phyloP scores from a whole-genome alignment of 257 asterid genomes.

The Solanum verrucosum region DNA sequence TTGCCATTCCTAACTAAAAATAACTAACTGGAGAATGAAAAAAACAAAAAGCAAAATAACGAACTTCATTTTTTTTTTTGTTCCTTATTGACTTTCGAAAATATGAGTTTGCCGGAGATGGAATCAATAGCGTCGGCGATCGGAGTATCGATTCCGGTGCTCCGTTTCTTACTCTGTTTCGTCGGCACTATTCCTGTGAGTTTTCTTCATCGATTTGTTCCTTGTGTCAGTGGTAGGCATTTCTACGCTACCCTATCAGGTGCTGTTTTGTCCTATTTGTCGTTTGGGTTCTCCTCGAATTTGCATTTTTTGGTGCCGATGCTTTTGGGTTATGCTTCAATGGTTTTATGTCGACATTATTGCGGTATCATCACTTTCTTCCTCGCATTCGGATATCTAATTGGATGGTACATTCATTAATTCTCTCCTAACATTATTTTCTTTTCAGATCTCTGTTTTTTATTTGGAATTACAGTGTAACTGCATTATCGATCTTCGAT shows the following conservation, averaged over 20 bases:
- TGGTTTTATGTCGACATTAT: constrained; percentile 48
- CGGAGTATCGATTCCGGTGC: background rate
- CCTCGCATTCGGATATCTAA: constrained; percentile 79
- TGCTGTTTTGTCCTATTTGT: constrained; percentile 54
- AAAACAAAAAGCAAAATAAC: background rate
- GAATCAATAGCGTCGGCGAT: background rate
- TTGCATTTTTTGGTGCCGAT: constrained; percentile 78
- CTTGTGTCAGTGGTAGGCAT: constrained; percentile 66
- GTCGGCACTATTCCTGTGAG: constrained; percentile 60
- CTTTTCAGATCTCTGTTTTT: background rate
- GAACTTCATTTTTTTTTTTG: background rate
- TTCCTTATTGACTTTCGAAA: background rate
- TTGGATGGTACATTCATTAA: constrained; percentile 62
- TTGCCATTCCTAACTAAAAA: background rate
- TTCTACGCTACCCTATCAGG: constrained; percentile 73
- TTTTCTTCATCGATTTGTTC: constrained; percentile 72
- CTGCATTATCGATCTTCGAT: background rate
- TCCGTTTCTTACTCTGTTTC: background rate
- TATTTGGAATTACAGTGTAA: background rate
- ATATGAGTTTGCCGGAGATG: background rate
- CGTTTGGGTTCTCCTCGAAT: constrained; percentile 86
- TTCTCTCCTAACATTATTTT: background rate
- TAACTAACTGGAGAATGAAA: background rate
- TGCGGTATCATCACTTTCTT: constrained; percentile 73
- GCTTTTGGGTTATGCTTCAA: constrained; percentile 73